Evolutionary conservation across 805 yeast genomes (phyloP).

Genomic region (Candida peoriensis): DNA sequence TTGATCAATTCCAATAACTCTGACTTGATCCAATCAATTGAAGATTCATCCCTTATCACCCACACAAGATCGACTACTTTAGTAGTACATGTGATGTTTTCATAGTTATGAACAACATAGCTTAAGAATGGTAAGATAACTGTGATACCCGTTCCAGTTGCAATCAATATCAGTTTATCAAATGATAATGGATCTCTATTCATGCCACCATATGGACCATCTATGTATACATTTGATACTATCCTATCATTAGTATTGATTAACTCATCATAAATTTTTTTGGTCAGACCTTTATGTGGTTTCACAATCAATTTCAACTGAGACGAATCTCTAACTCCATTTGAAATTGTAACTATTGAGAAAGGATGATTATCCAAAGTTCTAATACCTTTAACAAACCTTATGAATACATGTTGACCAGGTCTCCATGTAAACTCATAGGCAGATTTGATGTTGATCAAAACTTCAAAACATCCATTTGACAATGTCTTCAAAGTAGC

Average conservation of each 20-base stretch:
- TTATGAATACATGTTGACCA: slow-evolving; percentile 50
- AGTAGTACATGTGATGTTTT: slow-evolving; percentile 14
- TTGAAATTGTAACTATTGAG: slow-evolving; percentile 37
- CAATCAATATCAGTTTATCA: slow-evolving; percentile 35
- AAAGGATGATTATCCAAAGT: slow-evolving; percentile 54
- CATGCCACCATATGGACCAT: slow-evolving; percentile 58
- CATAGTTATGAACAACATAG: slow-evolving; percentile 14
- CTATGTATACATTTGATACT: slow-evolving; percentile 29
- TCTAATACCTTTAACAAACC: slow-evolving; percentile 38
- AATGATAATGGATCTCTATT: slow-evolving; percentile 40
- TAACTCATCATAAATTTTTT: slow-evolving; percentile 20
- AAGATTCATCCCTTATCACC: too few relatives aligned
- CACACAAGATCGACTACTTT: slow-evolving; percentile 37
- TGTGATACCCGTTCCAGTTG: slow-evolving; percentile 51
- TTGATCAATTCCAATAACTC: too few relatives aligned
- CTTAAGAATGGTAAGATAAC: slow-evolving; percentile 41
- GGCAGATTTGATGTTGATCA: slow-evolving; percentile 19
- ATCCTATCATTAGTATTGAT: slow-evolving; percentile 23
- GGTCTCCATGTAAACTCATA: slow-evolving; percentile 42
- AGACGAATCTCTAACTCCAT: slow-evolving; percentile 5
- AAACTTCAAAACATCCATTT: slow-evolving; percentile 31
- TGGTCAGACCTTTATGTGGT: slow-evolving; percentile 44
- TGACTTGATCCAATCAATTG: too few relatives aligned
- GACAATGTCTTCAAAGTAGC: slow-evolving; percentile 26
- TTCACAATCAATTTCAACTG: slow-evolving; percentile 43